Evolutionary conservation across 108 stramenopile genomes (phyloP), one percentile per base, ranked within the genome.

Genomic region (Thalassiosira profunda): DNA sequence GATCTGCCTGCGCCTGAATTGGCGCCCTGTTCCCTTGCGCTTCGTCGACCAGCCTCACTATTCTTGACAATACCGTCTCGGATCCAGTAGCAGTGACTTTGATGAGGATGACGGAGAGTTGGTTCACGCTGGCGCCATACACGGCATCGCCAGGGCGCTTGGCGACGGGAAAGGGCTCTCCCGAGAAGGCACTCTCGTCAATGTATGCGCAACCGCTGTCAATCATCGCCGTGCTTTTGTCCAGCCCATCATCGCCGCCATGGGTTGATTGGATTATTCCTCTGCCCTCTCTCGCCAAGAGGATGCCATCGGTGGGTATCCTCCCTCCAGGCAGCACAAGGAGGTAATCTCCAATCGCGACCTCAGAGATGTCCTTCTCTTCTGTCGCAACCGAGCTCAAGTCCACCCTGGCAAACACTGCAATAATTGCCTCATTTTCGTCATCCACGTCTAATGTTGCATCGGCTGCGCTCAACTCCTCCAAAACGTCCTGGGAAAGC

Each of bases 11-110:
- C 1, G 82, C 91, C 73, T 99, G 97, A 21, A 99, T 94, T 10
- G 97, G 98, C 6, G 98, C 97, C 57, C 91, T 89, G 65, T 84
- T 68, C 20, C 86, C 73, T 82, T 98, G 99, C 4, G 99, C 98
- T 30, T 97, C 93, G 65, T 98, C 94, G 2, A 99, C 90, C 26
- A 98, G 79, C 17, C 84, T 69, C 2, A 96, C 91, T 24, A 96
- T 96, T 38, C 90, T 77, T 2, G 91, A 85, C 7, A 98, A 37
- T 0, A 86, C 88, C 10, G 94, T 88, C 35, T 80, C 77, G 10
- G 68, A 59, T 3, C 91, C 96, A 18, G 86, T 84, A 4, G 92
- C 90, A 14, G 92, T 94, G 9, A 95, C 94, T 18, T 82, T 73
- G 14, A 97, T 75, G 44, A 92, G 49, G 24, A 93, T 53, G 10